Percentiles rank a stretch among this genome's conserved stretches.
These are phyloP conservation scores for Botrytis paeoniae DNA, from an alignment of 2,329 filamentous ascomycete species.

Conservation along the genomic window DNA sequence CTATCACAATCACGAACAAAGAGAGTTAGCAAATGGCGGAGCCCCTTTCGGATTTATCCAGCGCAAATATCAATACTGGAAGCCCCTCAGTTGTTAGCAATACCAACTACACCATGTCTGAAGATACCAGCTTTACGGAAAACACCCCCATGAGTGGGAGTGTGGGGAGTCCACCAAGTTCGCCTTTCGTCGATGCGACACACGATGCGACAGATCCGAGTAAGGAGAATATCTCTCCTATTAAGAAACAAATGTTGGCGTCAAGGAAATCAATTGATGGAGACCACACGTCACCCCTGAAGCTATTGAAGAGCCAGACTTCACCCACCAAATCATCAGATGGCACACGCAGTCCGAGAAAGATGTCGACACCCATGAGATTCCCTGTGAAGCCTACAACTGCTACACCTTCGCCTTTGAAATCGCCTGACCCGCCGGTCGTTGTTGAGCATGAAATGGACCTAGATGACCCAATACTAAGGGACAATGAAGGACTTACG, in stretches of 20 bases:
- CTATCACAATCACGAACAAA: background rate
- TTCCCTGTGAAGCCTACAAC: slow-evolving; percentile 56
- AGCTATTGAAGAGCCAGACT: slow-evolving; percentile 35
- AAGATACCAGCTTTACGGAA: slow-evolving; percentile 31
- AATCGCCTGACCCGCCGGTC: slow-evolving; percentile 26
- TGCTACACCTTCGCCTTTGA: slow-evolving; percentile 36
- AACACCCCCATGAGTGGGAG: slow-evolving; percentile 27
- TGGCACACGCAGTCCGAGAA: slow-evolving; percentile 44
- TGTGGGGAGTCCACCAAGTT: slow-evolving; percentile 33
- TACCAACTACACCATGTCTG: slow-evolving; percentile 28
- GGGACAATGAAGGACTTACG: slow-evolving; percentile 54
- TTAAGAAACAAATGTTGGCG: slow-evolving; percentile 27
- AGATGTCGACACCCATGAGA: slow-evolving; percentile 51
- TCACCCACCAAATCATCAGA: slow-evolving; percentile 29
- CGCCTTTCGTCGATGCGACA: slow-evolving; percentile 33
- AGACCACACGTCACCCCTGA: slow-evolving; percentile 32
- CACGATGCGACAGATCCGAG: slow-evolving; percentile 26
- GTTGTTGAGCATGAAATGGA: slow-evolving; percentile 28
- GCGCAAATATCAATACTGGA: slow-evolving; percentile 20
- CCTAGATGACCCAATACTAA: slow-evolving; percentile 50
- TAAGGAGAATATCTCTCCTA: slow-evolving; percentile 35
- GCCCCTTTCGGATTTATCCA: slow-evolving; percentile 18
- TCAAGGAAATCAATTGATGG: slow-evolving; percentile 32
- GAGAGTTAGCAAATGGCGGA: slow-evolving; percentile 20
- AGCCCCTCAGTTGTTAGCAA: slow-evolving; percentile 22